These are phyloP conservation scores for Kluyveromyces nonfermentans DNA, from an alignment of 805 yeast species.

Conservation along the genomic window DNA sequence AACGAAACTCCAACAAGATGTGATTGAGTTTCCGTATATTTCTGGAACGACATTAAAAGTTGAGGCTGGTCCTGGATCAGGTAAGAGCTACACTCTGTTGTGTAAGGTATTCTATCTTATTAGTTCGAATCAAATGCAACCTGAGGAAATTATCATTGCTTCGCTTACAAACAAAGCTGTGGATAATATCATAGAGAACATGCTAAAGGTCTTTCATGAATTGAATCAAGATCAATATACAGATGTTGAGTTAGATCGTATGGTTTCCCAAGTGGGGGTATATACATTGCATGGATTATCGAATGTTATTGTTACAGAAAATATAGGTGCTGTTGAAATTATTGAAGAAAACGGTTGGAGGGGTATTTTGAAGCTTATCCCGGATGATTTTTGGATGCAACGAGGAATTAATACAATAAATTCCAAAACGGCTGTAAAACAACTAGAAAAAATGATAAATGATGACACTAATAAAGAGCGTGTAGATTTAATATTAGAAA, in stretches of 20 bases:
- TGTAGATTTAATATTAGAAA: conserved; percentile 14
- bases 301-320: conserved; percentile 36
- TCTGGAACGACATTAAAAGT: conserved; percentile 39
- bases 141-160: conserved; percentile 49
- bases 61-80: conserved; percentile 68
- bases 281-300: conserved; percentile 61
- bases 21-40: conserved; percentile 35
- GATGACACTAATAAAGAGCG: conserved; percentile 10
- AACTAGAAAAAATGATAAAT: conserved; percentile 14
- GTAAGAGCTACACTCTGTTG: conserved; percentile 55
- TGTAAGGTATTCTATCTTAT: conserved; percentile 43
- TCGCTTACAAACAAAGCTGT: conserved; percentile 67
- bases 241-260: conserved; percentile 6
- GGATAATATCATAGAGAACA: conserved; percentile 32
- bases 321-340: conserved; percentile 31
- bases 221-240: conserved; percentile 17
- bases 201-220: conserved; percentile 27
- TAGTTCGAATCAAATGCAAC: conserved; percentile 29
- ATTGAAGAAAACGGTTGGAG: conserved; percentile 51
- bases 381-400: conserved; percentile 14
- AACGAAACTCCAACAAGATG: conserved; percentile 39
- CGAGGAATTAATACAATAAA: conserved; percentile 3
- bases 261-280: conserved; percentile 30
- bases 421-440: conserved; percentile 5
- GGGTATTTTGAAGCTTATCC: conserved; percentile 31